Evolutionary conservation across 2,329 filamentous ascomycete genomes (phyloP).

Genomic region (Knufia fluminis): DNA sequence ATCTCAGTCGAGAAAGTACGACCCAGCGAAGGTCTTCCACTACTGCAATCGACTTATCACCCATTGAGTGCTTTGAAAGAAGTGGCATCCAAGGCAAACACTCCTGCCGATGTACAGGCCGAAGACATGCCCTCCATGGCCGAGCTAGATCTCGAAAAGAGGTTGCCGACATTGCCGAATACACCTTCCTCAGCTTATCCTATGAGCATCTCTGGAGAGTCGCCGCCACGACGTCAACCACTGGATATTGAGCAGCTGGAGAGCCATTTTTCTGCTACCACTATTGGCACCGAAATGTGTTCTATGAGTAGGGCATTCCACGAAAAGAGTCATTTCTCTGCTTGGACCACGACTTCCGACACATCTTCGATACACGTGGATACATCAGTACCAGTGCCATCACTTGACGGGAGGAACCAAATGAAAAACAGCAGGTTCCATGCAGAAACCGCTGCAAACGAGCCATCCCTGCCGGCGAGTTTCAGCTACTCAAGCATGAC

Average conservation of each 20-base stretch:
- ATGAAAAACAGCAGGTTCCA: not conserved
- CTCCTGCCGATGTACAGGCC: slow-evolving; percentile 19
- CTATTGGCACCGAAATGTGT: slow-evolving; percentile 18
- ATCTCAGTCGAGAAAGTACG: slow-evolving; percentile 21
- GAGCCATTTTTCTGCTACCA: slow-evolving; percentile 23
- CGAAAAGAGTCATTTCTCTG: slow-evolving; percentile 36
- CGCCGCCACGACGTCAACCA: slow-evolving; percentile 3
- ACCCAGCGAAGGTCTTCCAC: not conserved
- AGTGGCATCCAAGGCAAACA: slow-evolving; percentile 18
- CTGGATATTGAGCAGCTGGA: slow-evolving; percentile 14
- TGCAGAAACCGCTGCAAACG: slow-evolving; percentile 18
- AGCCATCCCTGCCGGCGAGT: slow-evolving; percentile 20
- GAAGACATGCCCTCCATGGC: slow-evolving; percentile 24
- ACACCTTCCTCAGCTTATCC: slow-evolving; percentile 35
- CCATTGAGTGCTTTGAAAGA: slow-evolving; percentile 22
- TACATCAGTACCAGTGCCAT: not conserved
- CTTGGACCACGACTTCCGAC: slow-evolving; percentile 29
- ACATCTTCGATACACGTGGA: not conserved
- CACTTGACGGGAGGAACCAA: not conserved
- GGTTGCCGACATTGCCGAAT: slow-evolving; percentile 38
- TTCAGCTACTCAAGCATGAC: slow-evolving; percentile 32
- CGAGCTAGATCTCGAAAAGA: slow-evolving; percentile 28
- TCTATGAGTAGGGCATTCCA: slow-evolving; percentile 13
- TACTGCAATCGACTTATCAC: slow-evolving; percentile 14
- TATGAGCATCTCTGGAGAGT: slow-evolving; percentile 12